These are phyloP conservation scores for Typha latifolia DNA, from an alignment of 176 grass and related monocot genomes.

Conservation along the genomic window DNA sequence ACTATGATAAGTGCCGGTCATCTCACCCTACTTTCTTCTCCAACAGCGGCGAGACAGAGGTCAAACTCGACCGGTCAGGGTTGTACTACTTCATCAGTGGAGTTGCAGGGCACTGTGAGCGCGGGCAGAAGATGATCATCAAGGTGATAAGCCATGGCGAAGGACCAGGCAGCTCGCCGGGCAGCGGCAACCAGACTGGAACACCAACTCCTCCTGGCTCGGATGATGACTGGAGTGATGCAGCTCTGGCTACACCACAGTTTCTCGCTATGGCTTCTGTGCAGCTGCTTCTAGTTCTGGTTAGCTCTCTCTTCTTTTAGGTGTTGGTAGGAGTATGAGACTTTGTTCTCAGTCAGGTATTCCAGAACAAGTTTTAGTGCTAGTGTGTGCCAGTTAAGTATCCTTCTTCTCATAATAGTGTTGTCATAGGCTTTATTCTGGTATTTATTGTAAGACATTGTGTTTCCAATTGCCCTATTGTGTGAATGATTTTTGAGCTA, in stretches of 20 bases:
- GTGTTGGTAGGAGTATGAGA: neutral
- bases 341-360: neutral
- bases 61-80: conserved; percentile 35
- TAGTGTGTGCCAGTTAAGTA: too few species aligned
- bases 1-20: conserved; percentile 52
- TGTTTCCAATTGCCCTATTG: too few species aligned
- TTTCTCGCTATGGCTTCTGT: neutral
- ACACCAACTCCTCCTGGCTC: neutral
- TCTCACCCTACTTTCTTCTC: conserved; percentile 65
- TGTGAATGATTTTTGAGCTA: too few species aligned
- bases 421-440: too few species aligned
- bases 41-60: conserved; percentile 56
- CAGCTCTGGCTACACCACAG: neutral
- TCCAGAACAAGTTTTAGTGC: neutral
- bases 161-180: neutral
- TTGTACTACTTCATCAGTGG: conserved; percentile 70
- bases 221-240: neutral
- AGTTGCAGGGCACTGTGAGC: conserved; percentile 59
- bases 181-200: neutral
- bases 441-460: too few species aligned
- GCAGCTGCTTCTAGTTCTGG: neutral
- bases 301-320: neutral
- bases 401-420: too few species aligned
- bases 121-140: conserved; percentile 68
- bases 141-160: conserved; percentile 32